Conservation (phyloP, 495 filamentous ascomycete species). For the Astrocystis sublimbata region DNA sequence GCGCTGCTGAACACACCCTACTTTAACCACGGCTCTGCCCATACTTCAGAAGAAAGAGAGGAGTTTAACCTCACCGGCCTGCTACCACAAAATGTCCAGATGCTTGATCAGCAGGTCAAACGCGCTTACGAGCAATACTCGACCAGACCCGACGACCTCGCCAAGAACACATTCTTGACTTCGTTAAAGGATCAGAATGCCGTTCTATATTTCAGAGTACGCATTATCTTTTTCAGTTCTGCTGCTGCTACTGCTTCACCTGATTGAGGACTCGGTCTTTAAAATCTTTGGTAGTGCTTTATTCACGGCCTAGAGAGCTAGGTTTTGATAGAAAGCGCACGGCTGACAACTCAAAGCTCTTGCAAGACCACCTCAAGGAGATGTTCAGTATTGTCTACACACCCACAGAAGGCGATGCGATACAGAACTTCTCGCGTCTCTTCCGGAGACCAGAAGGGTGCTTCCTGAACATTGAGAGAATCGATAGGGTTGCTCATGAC, state of each 20-base stretch:
- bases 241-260: background rate
- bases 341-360: constrained; percentile 30
- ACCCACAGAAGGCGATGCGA: constrained; percentile 89
- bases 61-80: constrained; percentile 71
- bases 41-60: constrained; percentile 65
- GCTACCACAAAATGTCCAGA: constrained; percentile 71
- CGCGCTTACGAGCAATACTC: constrained; percentile 81
- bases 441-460: constrained; percentile 74
- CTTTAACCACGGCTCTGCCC: constrained; percentile 85
- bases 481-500: constrained; percentile 59
- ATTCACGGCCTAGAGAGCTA: background rate
- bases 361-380: constrained; percentile 59
- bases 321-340: background rate
- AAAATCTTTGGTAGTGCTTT: background rate
- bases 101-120: constrained; percentile 74
- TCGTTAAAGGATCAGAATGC: constrained; percentile 85
- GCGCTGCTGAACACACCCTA: constrained; percentile 66
- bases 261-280: background rate
- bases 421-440: constrained; percentile 77
- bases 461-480: constrained; percentile 60
- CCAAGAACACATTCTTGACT: constrained; percentile 83
- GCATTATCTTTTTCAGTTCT: background rate
- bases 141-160: constrained; percentile 68
- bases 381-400: constrained; percentile 91
- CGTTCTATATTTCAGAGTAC: constrained; percentile 71